phyloP scores from a whole-genome alignment of 805 yeast species.

The Candida insectorum region DNA sequence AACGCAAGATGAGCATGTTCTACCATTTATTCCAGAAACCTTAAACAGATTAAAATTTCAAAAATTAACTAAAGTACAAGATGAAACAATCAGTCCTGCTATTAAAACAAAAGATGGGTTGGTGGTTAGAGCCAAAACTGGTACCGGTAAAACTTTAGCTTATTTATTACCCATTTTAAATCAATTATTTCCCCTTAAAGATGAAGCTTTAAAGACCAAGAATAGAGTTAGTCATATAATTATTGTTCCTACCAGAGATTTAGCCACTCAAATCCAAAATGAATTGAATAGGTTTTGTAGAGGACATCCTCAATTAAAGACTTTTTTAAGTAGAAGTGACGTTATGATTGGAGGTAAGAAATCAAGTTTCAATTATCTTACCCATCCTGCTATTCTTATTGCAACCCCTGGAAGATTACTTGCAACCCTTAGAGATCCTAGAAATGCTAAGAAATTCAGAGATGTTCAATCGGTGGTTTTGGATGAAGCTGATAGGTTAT shows the following conservation, averaged over 20 bases:
- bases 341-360: slow-evolving; percentile 68
- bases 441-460: slow-evolving; percentile 46
- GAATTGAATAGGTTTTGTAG: slow-evolving; percentile 47
- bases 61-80: slow-evolving; percentile 67
- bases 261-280: slow-evolving; percentile 75
- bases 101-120: slow-evolving; percentile 56
- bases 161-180: slow-evolving; percentile 72
- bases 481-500: slow-evolving; percentile 89
- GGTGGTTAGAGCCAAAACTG: slow-evolving; percentile 89
- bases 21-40: slow-evolving; percentile 23
- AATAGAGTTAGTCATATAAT: slow-evolving; percentile 47
- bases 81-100: slow-evolving; percentile 56
- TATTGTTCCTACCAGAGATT: slow-evolving; percentile 87
- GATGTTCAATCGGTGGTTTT: slow-evolving; percentile 63
- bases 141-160: slow-evolving; percentile 93
- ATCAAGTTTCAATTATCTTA: slow-evolving; percentile 24
- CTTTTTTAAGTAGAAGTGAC: slow-evolving; percentile 32
- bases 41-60: slow-evolving; percentile 43
- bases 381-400: slow-evolving; percentile 61
- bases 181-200: slow-evolving; percentile 9
- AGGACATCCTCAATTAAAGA: slow-evolving; percentile 16
- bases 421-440: slow-evolving; percentile 50
- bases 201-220: slow-evolving; percentile 41
- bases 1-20: too few relatives aligned
- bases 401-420: slow-evolving; percentile 88